Evolutionary conservation across 2,329 filamentous ascomycete genomes (phyloP), one percentile per base, ranked within the genome.

Genomic region (Fusarium illudens): DNA sequence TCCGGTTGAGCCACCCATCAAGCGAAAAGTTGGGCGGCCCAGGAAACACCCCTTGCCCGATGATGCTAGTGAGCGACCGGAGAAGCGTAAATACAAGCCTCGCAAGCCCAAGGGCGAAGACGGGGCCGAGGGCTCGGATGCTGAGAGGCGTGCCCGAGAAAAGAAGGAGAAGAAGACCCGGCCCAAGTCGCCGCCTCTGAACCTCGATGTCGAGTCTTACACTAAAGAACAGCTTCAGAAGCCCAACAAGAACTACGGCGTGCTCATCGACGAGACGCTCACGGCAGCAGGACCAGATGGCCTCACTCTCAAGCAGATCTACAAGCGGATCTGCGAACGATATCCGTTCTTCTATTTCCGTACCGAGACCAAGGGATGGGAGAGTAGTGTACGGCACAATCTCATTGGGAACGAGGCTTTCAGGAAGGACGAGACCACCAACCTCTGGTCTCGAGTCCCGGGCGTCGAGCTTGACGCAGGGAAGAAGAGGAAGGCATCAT

Each of bases 11-110:
- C 84, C 83, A 27, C 84, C 84, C 12, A 78, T 85, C 57, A 90
- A 90, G 79, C 83, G 88, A 39, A 90, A 89, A 68, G 88, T 90
- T 36, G 89, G 89, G 8, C 85, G 89, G 27, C 89, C 88, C 1
- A 81, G 88, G 63, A 90, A 90, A 72, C 86, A 90, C 67, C 87
- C 88, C 6, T 72, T 85, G 11, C 86, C 86, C 5, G 88, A 90
- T 37, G 81, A 84, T n/a, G 81, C 78, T 8, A 78, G 80, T 2
- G 84, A 86, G 44, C 82, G 81, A 60, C 83, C 84, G 2, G 87
- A 90, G 77, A 90, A 90, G 79, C 84, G 89, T 62, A 89, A 88
- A 71, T 90, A 90, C 75, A 90, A 89, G 67, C 87, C 88, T 57
- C 81, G 88, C 55, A 89, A 86, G 73, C 82, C 84, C 8, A 85